A percentile compares a stretch with the other conserved stretches of the same genome.
Conservation (phyloP, 306 rosid species). For the Prunus padus region DNA sequence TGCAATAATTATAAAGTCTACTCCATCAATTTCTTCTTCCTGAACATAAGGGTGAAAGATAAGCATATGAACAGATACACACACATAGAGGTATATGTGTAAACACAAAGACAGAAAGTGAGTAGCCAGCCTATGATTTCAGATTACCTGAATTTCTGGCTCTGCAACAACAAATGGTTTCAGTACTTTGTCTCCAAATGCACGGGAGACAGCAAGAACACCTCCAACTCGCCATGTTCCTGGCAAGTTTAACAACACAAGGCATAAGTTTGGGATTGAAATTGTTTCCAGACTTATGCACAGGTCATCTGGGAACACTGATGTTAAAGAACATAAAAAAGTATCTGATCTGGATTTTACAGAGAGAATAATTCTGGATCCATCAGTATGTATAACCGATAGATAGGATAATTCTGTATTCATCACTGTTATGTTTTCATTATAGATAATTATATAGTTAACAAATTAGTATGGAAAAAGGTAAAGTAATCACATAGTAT, state of each 20-base stretch:
- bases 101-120: background rate
- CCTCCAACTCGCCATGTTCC: conserved; percentile 99
- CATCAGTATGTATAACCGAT: no score
- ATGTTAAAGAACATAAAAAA: background rate
- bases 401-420: no score
- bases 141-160: conserved; percentile 79
- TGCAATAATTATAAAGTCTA: conserved; percentile 77
- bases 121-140: background rate
- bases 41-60: conserved; percentile 24
- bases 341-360: background rate
- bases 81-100: background rate
- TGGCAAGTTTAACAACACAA: conserved; percentile 31
- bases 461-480: background rate
- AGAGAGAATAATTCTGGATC: no score
- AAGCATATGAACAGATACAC: background rate
- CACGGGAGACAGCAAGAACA: conserved; percentile 90
- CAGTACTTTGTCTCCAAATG: conserved; percentile 84
- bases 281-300: background rate
- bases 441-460: background rate
- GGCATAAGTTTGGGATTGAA: conserved; percentile 14
- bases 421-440: background rate
- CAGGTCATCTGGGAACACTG: background rate
- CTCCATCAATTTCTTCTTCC: conserved; percentile 81
- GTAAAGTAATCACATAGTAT: background rate
- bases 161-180: conserved; percentile 87